Evolutionary conservation across 352 stramenopile species (phyloP).

Genomic region (Plasmopara halstedii): DNA sequence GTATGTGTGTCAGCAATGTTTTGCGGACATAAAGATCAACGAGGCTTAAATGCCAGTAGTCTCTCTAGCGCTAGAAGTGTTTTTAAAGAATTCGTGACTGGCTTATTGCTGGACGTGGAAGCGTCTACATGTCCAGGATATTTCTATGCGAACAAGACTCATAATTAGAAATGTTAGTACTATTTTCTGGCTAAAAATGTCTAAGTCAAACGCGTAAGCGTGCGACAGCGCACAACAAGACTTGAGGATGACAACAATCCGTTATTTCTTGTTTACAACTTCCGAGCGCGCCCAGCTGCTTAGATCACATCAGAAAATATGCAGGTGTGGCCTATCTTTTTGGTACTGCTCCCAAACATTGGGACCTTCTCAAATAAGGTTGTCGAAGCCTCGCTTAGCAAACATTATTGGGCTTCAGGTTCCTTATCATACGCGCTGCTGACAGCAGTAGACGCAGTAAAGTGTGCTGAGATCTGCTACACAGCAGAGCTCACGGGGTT

Average conservation of each 20-base stretch:
- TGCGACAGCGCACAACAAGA: conserved; percentile 1
- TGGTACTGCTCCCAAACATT: conserved; percentile 5
- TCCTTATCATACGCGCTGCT: neutral
- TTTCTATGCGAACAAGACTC: neutral
- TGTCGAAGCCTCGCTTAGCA: neutral
- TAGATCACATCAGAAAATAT: conserved; percentile 7
- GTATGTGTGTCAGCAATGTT: too few relatives aligned
- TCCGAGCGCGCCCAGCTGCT: conserved; percentile 3
- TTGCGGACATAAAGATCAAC: too few relatives aligned
- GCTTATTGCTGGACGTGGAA: neutral
- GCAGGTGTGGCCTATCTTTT: conserved; percentile 7
- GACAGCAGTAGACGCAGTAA: conserved; percentile 11
- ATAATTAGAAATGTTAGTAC: neutral
- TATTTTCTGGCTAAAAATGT: neutral
- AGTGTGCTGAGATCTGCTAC: conserved; percentile 31
- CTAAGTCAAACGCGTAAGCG: neutral
- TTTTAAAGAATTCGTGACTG: neutral
- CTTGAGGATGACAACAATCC: conserved; percentile 10
- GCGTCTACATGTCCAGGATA: neutral
- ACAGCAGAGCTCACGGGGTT: conserved; percentile 32
- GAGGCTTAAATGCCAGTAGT: neutral
- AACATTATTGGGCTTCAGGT: conserved; percentile 2
- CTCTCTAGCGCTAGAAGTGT: neutral
- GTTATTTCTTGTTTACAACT: conserved; percentile 8
- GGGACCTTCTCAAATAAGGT: conserved; percentile 5